phyloP scores from a whole-genome alignment of 2,329 filamentous ascomycete genomes.

The Colletotrichum sp. region DNA sequence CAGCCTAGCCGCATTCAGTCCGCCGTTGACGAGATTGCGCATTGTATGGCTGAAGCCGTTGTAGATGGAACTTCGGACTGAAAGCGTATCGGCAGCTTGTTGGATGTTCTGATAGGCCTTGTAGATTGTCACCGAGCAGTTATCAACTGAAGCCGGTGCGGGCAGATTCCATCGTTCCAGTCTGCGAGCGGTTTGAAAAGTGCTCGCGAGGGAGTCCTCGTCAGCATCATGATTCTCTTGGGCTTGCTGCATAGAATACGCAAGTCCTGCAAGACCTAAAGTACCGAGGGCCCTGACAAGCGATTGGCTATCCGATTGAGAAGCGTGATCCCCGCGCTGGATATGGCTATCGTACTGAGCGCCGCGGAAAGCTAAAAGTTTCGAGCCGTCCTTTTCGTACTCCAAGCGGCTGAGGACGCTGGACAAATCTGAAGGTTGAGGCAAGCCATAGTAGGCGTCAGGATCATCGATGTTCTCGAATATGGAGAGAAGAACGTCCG shows the following conservation, averaged over 20 bases:
- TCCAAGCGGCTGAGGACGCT: slow-evolving; percentile 84
- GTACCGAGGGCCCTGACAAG: slow-evolving; percentile 78
- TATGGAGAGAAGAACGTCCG: slow-evolving; percentile 76
- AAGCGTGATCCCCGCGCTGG: slow-evolving; percentile 59
- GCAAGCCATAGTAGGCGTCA: slow-evolving; percentile 92
- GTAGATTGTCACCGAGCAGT: slow-evolving; percentile 74
- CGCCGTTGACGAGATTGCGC: slow-evolving; percentile 54
- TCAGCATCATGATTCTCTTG: slow-evolving; percentile 65
- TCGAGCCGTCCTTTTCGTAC: slow-evolving; percentile 86
- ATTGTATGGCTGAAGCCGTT: slow-evolving; percentile 67
- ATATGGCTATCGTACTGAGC: slow-evolving; percentile 90
- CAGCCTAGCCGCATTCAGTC: slow-evolving; percentile 54
- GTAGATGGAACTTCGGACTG: slow-evolving; percentile 64
- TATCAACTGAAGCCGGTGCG: slow-evolving; percentile 65
- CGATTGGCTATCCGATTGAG: slow-evolving; percentile 66
- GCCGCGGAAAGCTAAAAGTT: slow-evolving; percentile 87
- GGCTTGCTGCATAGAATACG: slow-evolving; percentile 75
- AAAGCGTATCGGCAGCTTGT: slow-evolving; percentile 60
- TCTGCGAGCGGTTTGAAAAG: slow-evolving; percentile 79
- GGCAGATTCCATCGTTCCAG: slow-evolving; percentile 93
- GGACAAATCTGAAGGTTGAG: slow-evolving; percentile 75
- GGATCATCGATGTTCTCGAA: slow-evolving; percentile 95
- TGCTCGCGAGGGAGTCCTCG: slow-evolving; percentile 68
- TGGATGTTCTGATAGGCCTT: slow-evolving; percentile 81
- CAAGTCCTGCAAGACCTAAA: slow-evolving; percentile 84